Conservation (phyloP, 305 asterid species). For the Solanum chacoense region DNA sequence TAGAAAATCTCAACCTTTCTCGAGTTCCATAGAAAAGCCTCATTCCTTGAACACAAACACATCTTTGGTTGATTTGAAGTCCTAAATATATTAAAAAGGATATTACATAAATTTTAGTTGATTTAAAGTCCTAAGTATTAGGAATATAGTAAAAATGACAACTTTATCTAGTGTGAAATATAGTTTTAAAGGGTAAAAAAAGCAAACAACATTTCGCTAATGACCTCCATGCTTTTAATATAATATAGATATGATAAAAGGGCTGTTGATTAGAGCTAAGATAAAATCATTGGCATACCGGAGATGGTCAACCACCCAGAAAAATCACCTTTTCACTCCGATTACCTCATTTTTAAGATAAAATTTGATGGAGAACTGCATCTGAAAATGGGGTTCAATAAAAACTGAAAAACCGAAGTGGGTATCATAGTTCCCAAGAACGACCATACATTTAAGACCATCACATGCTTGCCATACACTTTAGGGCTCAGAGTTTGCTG, state of each 20-base stretch:
- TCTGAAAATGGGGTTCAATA: not conserved
- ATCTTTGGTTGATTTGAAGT: not conserved
- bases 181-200: not conserved
- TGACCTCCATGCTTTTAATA: not conserved
- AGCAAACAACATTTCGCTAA: not conserved
- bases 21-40: not conserved
- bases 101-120: not conserved
- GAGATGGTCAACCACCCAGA: slow-evolving; percentile 24
- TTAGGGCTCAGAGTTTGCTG: slow-evolving; percentile 32
- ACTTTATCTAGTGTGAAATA: not conserved
- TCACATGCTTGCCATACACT: not conserved
- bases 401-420: not conserved
- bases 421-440: not conserved
- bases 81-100: not conserved
- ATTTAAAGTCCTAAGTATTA: not conserved
- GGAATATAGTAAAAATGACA: not conserved
- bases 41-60: not conserved
- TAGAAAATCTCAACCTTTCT: not conserved
- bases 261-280: not conserved
- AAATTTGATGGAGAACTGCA: not conserved
- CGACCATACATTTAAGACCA: not conserved
- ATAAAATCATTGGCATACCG: slow-evolving; percentile 3
- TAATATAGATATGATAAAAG: not conserved
- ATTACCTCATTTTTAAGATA: not conserved
- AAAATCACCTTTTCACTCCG: not conserved